Evolutionary conservation across 108 stramenopile species (phyloP).

Genomic region (Heterococcus sp.): DNA sequence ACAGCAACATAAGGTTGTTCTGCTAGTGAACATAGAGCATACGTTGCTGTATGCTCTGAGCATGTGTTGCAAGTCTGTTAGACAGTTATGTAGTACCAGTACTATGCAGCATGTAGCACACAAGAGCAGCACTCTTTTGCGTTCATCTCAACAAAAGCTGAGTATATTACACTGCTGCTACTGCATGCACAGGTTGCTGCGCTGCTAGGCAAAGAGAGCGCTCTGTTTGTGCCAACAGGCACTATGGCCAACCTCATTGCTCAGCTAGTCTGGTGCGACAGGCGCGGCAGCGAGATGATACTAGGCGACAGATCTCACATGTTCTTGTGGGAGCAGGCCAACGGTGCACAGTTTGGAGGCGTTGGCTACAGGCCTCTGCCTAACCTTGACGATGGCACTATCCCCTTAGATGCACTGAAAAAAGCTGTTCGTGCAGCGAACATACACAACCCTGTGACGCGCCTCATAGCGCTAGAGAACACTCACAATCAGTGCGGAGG

Average conservation of each 20-base stretch:
- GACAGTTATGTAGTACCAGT: no score
- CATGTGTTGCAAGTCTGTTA: no score
- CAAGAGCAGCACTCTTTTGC: no score
- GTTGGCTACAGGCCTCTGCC: conserved; percentile 69
- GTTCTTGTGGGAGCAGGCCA: conserved; percentile 58
- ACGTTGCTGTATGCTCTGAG: no score
- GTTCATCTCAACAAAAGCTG: no score
- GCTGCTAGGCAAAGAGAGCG: conserved; percentile 81
- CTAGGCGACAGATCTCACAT: conserved; percentile 56
- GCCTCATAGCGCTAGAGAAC: conserved; percentile 85
- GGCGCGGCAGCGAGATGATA: conserved; percentile 65
- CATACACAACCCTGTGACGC: conserved; percentile 79
- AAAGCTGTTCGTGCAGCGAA: conserved; percentile 69
- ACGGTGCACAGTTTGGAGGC: conserved; percentile 66
- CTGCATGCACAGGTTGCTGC: conserved; percentile 69
- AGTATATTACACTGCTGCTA: no score
- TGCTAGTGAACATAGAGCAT: no score
- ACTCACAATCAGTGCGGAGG: conserved; percentile 94
- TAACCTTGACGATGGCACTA: conserved; percentile 69
- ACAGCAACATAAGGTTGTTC: no score
- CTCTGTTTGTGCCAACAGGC: conserved; percentile 87
- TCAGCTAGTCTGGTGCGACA: conserved; percentile 77
- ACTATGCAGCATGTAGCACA: no score
- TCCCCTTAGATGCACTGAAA: conserved; percentile 58
- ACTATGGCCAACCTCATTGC: conserved; percentile 94